A percentile compares a stretch with the other conserved stretches of the same genome.
Evolutionary conservation across 768 basidiomycete species (phyloP).

Genomic region (Lactarius deliciosus): DNA sequence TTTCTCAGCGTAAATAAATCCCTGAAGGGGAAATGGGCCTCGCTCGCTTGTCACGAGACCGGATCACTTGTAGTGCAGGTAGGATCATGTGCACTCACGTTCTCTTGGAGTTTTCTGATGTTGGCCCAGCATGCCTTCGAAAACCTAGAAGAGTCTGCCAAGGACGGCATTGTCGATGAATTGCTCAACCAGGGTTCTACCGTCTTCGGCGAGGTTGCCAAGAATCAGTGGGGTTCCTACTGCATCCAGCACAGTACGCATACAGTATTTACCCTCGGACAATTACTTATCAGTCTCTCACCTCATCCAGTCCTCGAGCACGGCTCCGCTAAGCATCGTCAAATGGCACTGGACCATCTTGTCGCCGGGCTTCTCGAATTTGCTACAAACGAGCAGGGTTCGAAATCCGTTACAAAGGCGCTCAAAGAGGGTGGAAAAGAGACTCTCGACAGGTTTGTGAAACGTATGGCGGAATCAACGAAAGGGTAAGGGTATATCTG

Average conservation of each 20-base stretch:
- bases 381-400: slow-evolving; percentile 81
- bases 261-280: background rate
- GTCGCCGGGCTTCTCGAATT: slow-evolving; percentile 75
- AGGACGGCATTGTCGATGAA: slow-evolving; percentile 83
- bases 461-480: slow-evolving; percentile 83
- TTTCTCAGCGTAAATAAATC: slow-evolving; percentile 75
- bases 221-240: slow-evolving; percentile 89
- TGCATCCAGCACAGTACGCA: slow-evolving; percentile 80
- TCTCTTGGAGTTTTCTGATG: slow-evolving; percentile 23
- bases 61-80: slow-evolving; percentile 88
- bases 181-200: slow-evolving; percentile 68
- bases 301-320: slow-evolving; percentile 69
- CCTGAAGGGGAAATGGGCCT: slow-evolving; percentile 85
- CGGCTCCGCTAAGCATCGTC: slow-evolving; percentile 71
- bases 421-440: slow-evolving; percentile 82
- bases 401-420: slow-evolving; percentile 83
- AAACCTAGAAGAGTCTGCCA: slow-evolving; percentile 78
- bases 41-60: slow-evolving; percentile 87
- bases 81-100: slow-evolving; percentile 18
- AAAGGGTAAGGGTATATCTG: slow-evolving; percentile 53
- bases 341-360: slow-evolving; percentile 76
- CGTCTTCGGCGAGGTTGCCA: slow-evolving; percentile 73
- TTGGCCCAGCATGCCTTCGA: slow-evolving; percentile 71
- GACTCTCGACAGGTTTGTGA: slow-evolving; percentile 69
- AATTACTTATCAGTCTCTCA: slow-evolving; percentile 16